Evolutionary conservation across 805 yeast genomes (phyloP), one percentile per base, ranked within the genome.

Genomic region (Saccharomycopsis fodiens): DNA sequence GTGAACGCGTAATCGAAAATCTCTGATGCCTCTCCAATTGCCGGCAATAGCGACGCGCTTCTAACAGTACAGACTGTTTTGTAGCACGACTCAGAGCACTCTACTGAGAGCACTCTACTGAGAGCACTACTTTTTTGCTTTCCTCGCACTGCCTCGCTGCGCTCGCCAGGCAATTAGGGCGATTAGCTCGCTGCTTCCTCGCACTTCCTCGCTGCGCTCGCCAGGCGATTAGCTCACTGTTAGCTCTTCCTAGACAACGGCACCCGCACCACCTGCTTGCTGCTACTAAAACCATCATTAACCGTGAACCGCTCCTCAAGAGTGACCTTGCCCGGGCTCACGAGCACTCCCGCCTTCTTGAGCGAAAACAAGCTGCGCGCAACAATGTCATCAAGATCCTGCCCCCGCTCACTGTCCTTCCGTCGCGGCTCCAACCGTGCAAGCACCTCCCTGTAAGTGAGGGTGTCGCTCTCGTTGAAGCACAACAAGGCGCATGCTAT

Each of bases 351-450:
- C 2, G 45, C 7, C 34, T 37, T 49, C 8, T 34, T 25, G 29
- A 49, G 43, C 7, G 50, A 39, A 25, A n/a, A 40, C 15, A 49
- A 17, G 1, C 45, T 35, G 25, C 52, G 29, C 42, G 43, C 41
- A 4, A 49, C 27, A 16, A 49, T 17, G 19, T 49, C 45, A 21
- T 45, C 42, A 4, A 25, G 46, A 25, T 25, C 29, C 2, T 22
- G 20, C 42, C 6, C 20, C 6, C 27, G 32, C 39, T n/a, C 23
- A 8, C 3, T 8, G 39, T 8, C 10, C 39, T 22, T 40, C 31
- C 15, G 20, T n/a, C n/a, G n/a, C 13, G 16, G 29, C 10, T 34
- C 12, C 38, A 36, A 27, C 15, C 44, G 20, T 17, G 15, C 7
- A 2, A 46, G 8, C 6, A 49, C 27, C 3, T 27, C 25, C 6